These are phyloP conservation scores for Plasmodium billcollinsi DNA, from an alignment of 169 alveolate genomes.

Conservation along the genomic window DNA sequence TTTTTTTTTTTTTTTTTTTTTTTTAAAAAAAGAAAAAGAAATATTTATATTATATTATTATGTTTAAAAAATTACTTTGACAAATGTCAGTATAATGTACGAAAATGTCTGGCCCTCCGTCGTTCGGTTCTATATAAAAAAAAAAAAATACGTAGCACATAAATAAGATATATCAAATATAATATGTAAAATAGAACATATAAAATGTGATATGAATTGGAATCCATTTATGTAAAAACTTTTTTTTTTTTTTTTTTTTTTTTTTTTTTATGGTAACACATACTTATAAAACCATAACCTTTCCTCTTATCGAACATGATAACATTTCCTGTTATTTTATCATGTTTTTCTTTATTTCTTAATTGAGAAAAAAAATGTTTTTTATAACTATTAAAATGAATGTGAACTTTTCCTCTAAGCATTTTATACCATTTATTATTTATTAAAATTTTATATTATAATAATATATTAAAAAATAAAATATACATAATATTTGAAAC, in stretches of 20 bases:
- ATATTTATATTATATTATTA: background rate
- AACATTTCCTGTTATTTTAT: slow-evolving; percentile 50
- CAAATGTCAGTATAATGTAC: slow-evolving; percentile 65
- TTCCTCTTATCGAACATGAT: slow-evolving; percentile 37
- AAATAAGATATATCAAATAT: background rate
- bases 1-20: background rate
- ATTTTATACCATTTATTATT: background rate
- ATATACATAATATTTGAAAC: background rate
- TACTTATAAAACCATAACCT: slow-evolving; percentile 73
- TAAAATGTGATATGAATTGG: too few species aligned
- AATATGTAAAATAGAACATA: background rate
- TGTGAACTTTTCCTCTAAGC: slow-evolving; percentile 11
- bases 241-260: too few species aligned
- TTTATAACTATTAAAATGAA: background rate
- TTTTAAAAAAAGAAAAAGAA: background rate
- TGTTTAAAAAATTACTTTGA: slow-evolving; percentile 15
- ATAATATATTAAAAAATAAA: slow-evolving; percentile 7
- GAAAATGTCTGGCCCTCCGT: slow-evolving; percentile 68
- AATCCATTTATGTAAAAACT: too few species aligned
- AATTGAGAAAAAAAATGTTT: slow-evolving; percentile 14
- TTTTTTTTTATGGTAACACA: background rate
- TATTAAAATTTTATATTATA: background rate
- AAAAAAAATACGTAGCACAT: background rate
- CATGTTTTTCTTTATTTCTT: slow-evolving; percentile 13
- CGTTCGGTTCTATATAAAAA: slow-evolving; percentile 41